Base-by-base conservation (phyloP, 148 eudicot species). In the Vaccinium vitisidaea region DNA sequence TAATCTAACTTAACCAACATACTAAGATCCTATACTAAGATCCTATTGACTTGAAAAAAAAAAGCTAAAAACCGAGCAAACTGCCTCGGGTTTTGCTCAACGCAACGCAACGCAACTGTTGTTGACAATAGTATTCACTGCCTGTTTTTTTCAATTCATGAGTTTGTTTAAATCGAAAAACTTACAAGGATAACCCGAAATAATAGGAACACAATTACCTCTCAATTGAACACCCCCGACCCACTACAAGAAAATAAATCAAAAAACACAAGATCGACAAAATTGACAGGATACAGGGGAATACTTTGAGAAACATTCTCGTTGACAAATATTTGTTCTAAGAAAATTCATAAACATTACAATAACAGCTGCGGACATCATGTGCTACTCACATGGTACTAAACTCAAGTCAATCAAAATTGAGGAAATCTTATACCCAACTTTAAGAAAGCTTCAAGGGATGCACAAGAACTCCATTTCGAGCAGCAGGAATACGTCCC, bases 401-500 rank as follows among this genome's bases (percentile, higher is more conserved):
- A 13, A 18, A 53, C 78, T 69, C 88, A 76, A 23, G 53, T 82
- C 27, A 23, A 77, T 71, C 87, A 87, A 87, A 87, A 85, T 73
- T 84, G 87, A 25, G 77, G 85, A 46, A 46, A 50, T 30, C 30
- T 12, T 19, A 9, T 21, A 43, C 54, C 63, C 78, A 61, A 85
- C 81, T 32, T 90, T 88, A 92, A 74, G 92, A 91, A 54, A 89
- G 90, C 75, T 94, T 90, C 83, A 97, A 80, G 36, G 92, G 76
- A 81, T 94, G 99, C 88, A 97, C 67, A 30, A 76, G 86, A 85
- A 97, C 98, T 80, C 99, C 98, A 84, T 95, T 95, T 84, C 85
- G 89, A 30, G 97, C 98, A 25, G 88, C 74, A 56, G 92, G 75
- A 65, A 92, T 82, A 48, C 92, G 91, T 61, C 91, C 99, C 99